Base-by-base conservation (phyloP, 1,284 basidiomycete genomes). In the Ganoderma resinaceum region DNA sequence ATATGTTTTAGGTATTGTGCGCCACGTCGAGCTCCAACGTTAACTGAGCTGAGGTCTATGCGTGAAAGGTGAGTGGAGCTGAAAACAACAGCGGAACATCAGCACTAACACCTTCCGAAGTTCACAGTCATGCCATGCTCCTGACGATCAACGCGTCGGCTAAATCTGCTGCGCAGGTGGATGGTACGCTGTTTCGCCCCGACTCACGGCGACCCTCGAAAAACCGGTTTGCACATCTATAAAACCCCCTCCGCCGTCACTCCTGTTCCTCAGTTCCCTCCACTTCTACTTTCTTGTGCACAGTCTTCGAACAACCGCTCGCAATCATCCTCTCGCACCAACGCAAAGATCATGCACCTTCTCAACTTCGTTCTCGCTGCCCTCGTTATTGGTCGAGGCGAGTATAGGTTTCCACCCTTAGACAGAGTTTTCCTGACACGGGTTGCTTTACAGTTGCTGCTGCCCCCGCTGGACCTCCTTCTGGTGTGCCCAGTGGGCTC, bases 311-410 rank as follows among this genome's bases (percentile, higher is more conserved):
- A 55, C 52, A 55, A 5, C 46, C 11, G 11, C 23, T 49, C 20
- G 23, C 23, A 26, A 4, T 26, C 23, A 49, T 49, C 46, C 23
- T 26, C 3, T 26, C 1, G 46, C 61, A 46, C 42, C 29, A 31
- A 31, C 12, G 18, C 29, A 55, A 55, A 55, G 61, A 62, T 62
- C 46, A 62, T 62, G 61, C 46, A 52, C 46, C 43, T 62, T 33
- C 26, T 55, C 43, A 62, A 62, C 61, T 62, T 62, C 40, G 43
- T 62, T 20, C 46, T 62, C 46, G 61, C 61, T 16, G 61, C 61
- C 12, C 61, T 62, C 46, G n/a, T 62, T 46, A 46, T 62, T 35
- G 31, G 42, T 4, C 26, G 61, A 35, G 43, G 61, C 52, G 52
- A 31, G 52, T 55, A 2, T 20, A 31, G 26, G 6, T 31, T 55